These are phyloP conservation scores for Neurospora discreta DNA, from an alignment of 495 filamentous ascomycete species.

Conservation along the genomic window DNA sequence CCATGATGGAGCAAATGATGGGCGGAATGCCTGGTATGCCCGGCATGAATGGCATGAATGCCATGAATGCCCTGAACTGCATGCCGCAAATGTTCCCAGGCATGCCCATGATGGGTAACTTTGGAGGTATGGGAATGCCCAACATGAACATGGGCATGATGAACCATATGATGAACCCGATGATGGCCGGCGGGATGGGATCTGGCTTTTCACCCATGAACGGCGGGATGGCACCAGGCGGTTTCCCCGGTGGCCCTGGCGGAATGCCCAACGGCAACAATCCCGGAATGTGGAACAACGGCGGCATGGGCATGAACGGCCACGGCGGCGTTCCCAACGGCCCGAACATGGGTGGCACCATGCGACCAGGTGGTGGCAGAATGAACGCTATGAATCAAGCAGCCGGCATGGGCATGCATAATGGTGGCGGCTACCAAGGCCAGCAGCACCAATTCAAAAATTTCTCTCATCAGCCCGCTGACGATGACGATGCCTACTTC, in stretches of 20 bases:
- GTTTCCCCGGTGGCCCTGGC: constrained; percentile 25
- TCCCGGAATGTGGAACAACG: constrained; percentile 21
- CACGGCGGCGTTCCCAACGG: constrained; percentile 39
- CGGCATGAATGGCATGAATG: constrained; percentile 30
- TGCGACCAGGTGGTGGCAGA: neutral
- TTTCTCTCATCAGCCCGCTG: constrained; percentile 63
- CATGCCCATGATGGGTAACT: constrained; percentile 22
- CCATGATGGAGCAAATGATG: constrained; percentile 29
- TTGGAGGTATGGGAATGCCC: constrained; percentile 13
- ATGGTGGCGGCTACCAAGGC: constrained; percentile 20
- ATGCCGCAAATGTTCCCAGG: constrained; percentile 19
- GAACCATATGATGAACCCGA: constrained; percentile 36
- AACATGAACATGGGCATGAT: constrained; percentile 27
- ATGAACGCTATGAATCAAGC: constrained; percentile 19
- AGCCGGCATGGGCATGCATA: constrained; percentile 35
- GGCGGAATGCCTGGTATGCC: constrained; percentile 17
- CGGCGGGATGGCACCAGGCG: constrained; percentile 33
- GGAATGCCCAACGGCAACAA: constrained; percentile 4
- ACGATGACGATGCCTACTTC: constrained; percentile 89
- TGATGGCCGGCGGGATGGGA: constrained; percentile 40
- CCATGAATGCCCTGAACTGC: constrained; percentile 24
- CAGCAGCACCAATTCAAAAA: constrained; percentile 14
- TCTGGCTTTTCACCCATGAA: constrained; percentile 35
- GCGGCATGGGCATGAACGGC: constrained; percentile 34
- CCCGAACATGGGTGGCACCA: constrained; percentile 20